Percentiles rank a stretch among this genome's conserved stretches.
Evolutionary conservation across 345 rosid genomes (phyloP).

Genomic region (Brassica incana): DNA sequence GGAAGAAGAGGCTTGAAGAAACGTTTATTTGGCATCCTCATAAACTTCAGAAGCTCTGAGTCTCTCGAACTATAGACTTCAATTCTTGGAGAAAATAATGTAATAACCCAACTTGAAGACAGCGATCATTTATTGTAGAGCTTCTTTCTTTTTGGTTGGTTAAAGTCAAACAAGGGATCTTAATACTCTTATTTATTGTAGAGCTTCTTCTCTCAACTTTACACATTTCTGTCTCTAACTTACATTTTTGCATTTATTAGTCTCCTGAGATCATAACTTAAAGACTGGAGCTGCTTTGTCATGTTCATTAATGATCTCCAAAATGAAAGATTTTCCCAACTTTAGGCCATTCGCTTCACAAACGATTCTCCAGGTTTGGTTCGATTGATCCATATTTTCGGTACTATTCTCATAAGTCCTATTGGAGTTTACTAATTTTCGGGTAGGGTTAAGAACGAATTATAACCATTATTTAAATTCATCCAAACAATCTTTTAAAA

Average conservation of each 20-base stretch:
- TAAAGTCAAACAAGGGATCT: background rate
- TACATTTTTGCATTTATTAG: background rate
- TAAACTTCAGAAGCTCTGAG: background rate
- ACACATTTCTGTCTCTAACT: background rate
- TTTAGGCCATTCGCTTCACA: too few relatives aligned
- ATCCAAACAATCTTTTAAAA: too few relatives aligned
- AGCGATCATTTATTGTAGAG: background rate
- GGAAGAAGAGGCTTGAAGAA: slow-evolving; percentile 34
- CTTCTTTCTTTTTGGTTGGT: slow-evolving; percentile 4
- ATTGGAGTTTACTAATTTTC: too few relatives aligned
- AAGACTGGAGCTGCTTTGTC: background rate
- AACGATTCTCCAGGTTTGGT: too few relatives aligned
- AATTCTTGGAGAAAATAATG: too few relatives aligned
- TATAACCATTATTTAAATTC: too few relatives aligned
- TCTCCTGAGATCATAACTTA: background rate
- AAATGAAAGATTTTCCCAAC: too few relatives aligned
- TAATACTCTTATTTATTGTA: background rate
- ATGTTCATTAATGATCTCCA: too few relatives aligned
- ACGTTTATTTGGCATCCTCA: slow-evolving; percentile 21
- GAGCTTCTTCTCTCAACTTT: background rate
- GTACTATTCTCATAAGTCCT: too few relatives aligned
- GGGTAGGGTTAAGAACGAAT: too few relatives aligned
- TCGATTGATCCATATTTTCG: too few relatives aligned
- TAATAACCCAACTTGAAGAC: background rate
- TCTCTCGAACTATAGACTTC: background rate